These are phyloP conservation scores for Ceratocystis cubensis DNA, from an alignment of 2,329 filamentous ascomycete genomes.

Conservation along the genomic window DNA sequence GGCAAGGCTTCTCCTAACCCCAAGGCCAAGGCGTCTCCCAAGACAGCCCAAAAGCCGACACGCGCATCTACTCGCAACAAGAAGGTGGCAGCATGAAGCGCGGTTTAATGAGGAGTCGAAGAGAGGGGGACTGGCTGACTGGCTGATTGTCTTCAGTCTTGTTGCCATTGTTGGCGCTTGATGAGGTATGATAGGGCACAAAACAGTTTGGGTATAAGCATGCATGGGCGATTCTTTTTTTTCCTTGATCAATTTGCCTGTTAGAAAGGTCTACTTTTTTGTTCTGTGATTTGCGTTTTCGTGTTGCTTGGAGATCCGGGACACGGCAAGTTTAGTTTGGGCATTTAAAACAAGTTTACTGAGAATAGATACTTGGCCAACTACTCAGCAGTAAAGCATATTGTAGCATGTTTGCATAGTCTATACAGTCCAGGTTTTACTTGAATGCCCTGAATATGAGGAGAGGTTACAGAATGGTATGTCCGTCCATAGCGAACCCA, in stretches of 20 bases:
- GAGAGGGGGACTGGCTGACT: neutral
- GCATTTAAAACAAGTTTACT: slow-evolving; percentile 21
- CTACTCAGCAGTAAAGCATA: neutral
- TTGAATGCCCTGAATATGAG: neutral
- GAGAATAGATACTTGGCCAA: slow-evolving; percentile 1
- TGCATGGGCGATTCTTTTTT: slow-evolving; percentile 18
- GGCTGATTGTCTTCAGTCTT: neutral
- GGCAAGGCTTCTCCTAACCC: slow-evolving; percentile 32
- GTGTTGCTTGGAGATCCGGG: slow-evolving; percentile 18
- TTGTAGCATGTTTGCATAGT: neutral
- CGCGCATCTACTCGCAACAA: slow-evolving; percentile 21
- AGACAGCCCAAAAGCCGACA: slow-evolving; percentile 18
- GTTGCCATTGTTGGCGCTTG: neutral
- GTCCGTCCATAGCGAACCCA: slow-evolving; percentile 53
- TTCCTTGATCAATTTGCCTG: slow-evolving; percentile 8
- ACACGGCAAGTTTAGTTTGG: slow-evolving; percentile 18
- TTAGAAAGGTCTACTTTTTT: slow-evolving; percentile 20
- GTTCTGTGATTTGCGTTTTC: slow-evolving; percentile 18
- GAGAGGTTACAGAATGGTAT: slow-evolving; percentile 26
- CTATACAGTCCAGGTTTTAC: neutral
- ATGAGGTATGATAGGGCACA: slow-evolving; percentile 13
- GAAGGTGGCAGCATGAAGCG: slow-evolving; percentile 14
- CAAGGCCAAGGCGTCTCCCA: slow-evolving; percentile 28
- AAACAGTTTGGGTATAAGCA: slow-evolving; percentile 15
- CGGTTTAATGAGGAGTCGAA: neutral